These are phyloP conservation scores for Zoysia japonica DNA, from an alignment of 176 grass and related monocot species.

Conservation along the genomic window DNA sequence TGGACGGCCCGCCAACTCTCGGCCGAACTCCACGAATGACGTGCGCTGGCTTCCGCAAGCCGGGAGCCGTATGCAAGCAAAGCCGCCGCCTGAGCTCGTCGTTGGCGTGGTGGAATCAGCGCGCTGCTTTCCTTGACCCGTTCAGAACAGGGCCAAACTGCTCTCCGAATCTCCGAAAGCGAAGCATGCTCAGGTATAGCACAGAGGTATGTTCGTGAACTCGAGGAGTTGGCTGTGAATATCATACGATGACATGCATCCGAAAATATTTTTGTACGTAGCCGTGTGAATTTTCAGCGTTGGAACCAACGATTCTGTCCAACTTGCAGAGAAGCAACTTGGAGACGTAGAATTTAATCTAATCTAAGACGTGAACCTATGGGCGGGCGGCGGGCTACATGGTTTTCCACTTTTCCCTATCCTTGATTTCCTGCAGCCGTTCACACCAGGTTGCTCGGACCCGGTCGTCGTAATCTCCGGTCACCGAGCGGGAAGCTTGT, in stretches of 20 bases:
- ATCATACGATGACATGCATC: not conserved
- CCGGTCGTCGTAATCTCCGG: no score
- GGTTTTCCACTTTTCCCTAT: not conserved
- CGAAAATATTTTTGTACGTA: not conserved
- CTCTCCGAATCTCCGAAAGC: no score
- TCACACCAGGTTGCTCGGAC: no score
- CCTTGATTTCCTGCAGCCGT: not conserved
- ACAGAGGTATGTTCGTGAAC: not conserved
- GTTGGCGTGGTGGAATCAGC: not conserved
- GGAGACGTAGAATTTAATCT: not conserved
- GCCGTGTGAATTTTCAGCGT: not conserved
- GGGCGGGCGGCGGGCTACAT: not conserved
- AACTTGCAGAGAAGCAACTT: not conserved
- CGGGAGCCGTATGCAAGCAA: not conserved
- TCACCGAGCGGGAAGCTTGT: no score
- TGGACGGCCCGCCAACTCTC: constrained; percentile 50
- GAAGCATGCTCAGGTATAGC: no score
- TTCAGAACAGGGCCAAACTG: no score
- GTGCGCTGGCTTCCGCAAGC: not conserved
- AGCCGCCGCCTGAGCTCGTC: not conserved
- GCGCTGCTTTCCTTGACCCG: no score
- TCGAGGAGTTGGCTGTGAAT: not conserved
- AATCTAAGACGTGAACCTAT: not conserved
- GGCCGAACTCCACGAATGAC: constrained; percentile 35
- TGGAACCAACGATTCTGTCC: not conserved